Percentiles rank a stretch among this genome's conserved stretches.
phyloP scores from a whole-genome alignment of 2,329 filamentous ascomycete species.

The Cladosporium sp. region DNA sequence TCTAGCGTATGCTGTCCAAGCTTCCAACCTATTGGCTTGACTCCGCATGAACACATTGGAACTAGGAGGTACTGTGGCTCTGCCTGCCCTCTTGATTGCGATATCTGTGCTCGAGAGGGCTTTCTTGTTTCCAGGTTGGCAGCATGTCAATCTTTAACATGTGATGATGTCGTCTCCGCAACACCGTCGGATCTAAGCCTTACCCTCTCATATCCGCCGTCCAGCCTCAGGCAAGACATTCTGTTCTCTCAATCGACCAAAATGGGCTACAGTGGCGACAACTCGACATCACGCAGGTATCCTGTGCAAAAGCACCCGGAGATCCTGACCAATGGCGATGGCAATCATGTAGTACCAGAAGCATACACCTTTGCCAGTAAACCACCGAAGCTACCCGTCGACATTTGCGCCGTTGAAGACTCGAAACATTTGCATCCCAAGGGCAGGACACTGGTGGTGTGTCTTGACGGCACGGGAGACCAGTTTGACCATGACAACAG shows the following conservation, averaged over 20 bases:
- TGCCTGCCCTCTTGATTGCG: not conserved
- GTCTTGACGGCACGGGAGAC: constrained; percentile 48
- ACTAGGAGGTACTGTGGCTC: not conserved
- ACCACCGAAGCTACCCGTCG: constrained; percentile 8
- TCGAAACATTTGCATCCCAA: not conserved
- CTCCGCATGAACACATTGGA: not conserved
- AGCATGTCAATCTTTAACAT: not conserved
- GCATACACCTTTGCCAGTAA: constrained; percentile 14
- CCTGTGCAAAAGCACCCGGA: constrained; percentile 11
- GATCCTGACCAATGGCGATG: not conserved
- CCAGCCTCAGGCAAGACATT: not conserved
- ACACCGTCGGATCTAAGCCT: not conserved
- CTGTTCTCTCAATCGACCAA: not conserved
- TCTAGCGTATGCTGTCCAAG: constrained; percentile 2
- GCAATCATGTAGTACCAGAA: not conserved
- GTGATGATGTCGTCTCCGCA: not conserved
- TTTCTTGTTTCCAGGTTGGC: not conserved
- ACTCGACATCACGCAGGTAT: not conserved
- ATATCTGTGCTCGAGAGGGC: not conserved
- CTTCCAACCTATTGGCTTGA: constrained; percentile 13
- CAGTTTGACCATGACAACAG: constrained; percentile 46
- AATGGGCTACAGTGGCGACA: not conserved
- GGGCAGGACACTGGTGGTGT: constrained; percentile 26
- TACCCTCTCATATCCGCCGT: not conserved
- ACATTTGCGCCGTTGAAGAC: constrained; percentile 8